A percentile compares a stretch with the other conserved stretches of the same genome.
These are phyloP conservation scores for Tulasnella sp. DNA, from an alignment of 768 basidiomycete species.

Conservation along the genomic window DNA sequence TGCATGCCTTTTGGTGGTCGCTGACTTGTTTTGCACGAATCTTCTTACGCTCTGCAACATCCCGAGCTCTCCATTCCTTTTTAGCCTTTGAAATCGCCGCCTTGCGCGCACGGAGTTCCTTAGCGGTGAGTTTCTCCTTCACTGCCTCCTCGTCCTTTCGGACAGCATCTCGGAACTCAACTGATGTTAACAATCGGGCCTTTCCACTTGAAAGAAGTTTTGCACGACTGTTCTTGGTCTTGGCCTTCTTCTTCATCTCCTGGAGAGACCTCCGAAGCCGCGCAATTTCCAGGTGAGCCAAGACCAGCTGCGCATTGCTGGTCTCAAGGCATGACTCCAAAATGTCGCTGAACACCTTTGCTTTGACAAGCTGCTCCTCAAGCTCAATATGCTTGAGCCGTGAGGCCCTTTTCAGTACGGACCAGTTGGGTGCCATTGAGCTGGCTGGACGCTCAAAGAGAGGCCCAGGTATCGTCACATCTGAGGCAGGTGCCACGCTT, in stretches of 20 bases:
- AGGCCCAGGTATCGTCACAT: background rate
- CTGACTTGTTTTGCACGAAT: background rate
- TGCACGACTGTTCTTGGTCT: background rate
- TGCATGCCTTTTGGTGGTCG: background rate
- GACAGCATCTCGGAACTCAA: background rate
- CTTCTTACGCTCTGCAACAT: background rate
- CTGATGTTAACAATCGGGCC: background rate
- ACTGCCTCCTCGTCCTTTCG: background rate
- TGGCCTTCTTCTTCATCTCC: background rate
- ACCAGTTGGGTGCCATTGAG: background rate
- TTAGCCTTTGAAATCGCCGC: background rate
- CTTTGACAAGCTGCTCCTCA: background rate
- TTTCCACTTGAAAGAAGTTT: background rate
- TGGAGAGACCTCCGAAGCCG: background rate
- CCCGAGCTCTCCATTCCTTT: background rate
- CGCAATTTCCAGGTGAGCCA: background rate
- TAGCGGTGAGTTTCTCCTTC: background rate
- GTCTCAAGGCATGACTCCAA: background rate
- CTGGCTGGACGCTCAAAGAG: background rate
- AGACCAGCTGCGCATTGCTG: slow-evolving; percentile 3
- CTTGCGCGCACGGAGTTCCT: background rate
- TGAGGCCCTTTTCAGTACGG: background rate
- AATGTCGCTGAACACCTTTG: background rate
- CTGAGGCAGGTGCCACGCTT: background rate
- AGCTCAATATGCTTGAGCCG: background rate